Evolutionary conservation across 306 rosid species (phyloP).

Genomic region (Cucumis cinereus): DNA sequence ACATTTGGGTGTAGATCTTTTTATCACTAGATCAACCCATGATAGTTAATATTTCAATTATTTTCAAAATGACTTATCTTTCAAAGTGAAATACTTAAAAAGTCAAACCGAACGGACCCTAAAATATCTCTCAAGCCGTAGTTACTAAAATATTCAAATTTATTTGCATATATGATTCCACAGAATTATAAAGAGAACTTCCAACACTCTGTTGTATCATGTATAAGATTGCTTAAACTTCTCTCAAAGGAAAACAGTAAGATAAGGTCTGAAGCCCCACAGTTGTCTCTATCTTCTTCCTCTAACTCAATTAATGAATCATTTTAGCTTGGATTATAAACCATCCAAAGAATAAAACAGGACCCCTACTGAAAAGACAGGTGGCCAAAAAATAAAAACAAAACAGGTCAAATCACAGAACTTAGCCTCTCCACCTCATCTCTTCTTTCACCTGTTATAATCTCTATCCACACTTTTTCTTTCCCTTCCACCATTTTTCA

Average conservation of each 20-base stretch:
- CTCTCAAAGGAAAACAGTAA: background rate
- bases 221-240: background rate
- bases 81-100: too few relatives aligned
- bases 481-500: constrained; percentile 8
- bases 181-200: background rate
- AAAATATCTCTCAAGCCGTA: background rate
- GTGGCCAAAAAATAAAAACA: background rate
- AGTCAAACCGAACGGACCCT: too few relatives aligned
- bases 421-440: background rate
- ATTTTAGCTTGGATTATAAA: constrained; percentile 8
- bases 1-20: too few relatives aligned
- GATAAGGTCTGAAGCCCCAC: background rate
- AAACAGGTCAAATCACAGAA: background rate
- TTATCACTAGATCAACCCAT: too few relatives aligned
- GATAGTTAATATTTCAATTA: too few relatives aligned
- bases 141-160: background rate
- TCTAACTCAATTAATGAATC: background rate
- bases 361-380: constrained; percentile 3
- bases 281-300: background rate
- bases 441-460: background rate
- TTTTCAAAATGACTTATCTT: too few relatives aligned
- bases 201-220: background rate
- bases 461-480: background rate
- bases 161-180: background rate
- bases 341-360: background rate